A percentile compares a stretch with the other conserved stretches of the same genome.
phyloP scores from a whole-genome alignment of 306 rosid genomes.

The Gastrolobium bilobum region DNA sequence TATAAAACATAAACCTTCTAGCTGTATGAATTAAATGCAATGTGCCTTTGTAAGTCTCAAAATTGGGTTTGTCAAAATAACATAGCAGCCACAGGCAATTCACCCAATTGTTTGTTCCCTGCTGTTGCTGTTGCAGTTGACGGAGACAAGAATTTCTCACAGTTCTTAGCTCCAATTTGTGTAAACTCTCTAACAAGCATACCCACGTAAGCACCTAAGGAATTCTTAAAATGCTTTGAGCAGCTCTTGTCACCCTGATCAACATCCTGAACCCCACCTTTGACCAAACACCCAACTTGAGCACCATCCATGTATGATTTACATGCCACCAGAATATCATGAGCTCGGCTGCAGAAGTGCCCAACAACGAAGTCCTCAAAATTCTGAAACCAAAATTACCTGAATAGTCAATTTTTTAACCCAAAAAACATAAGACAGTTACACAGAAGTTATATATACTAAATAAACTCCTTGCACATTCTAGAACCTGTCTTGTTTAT shows the following conservation, averaged over 20 bases:
- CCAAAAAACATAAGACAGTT: background rate
- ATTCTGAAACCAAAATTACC: constrained; percentile 63
- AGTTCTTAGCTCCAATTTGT: constrained; percentile 67
- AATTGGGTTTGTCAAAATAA: constrained; percentile 46
- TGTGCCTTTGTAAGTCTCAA: constrained; percentile 50
- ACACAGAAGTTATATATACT: constrained; percentile 3
- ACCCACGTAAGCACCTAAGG: constrained; percentile 50
- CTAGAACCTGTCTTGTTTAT: constrained; percentile 31
- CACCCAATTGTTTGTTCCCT: constrained; percentile 23
- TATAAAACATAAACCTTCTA: constrained; percentile 42
- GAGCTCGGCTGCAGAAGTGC: constrained; percentile 73
- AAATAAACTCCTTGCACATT: constrained; percentile 12
- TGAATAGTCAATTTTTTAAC: constrained; percentile 29
- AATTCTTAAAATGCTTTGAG: constrained; percentile 62
- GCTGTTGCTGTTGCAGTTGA: background rate
- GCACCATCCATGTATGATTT: constrained; percentile 87
- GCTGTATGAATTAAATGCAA: constrained; percentile 27
- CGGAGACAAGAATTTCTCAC: constrained; percentile 61
- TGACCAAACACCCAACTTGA: constrained; percentile 85
- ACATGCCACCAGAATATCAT: constrained; percentile 80
- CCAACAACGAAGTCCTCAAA: constrained; percentile 80
- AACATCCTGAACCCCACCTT: constrained; percentile 87
- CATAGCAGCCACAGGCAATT: constrained; percentile 46
- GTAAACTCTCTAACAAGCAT: constrained; percentile 62
- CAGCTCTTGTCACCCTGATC: constrained; percentile 80